Evolutionary conservation across 345 rosid species (phyloP), one percentile per base, ranked within the genome.

Genomic region (Balakata baccata): DNA sequence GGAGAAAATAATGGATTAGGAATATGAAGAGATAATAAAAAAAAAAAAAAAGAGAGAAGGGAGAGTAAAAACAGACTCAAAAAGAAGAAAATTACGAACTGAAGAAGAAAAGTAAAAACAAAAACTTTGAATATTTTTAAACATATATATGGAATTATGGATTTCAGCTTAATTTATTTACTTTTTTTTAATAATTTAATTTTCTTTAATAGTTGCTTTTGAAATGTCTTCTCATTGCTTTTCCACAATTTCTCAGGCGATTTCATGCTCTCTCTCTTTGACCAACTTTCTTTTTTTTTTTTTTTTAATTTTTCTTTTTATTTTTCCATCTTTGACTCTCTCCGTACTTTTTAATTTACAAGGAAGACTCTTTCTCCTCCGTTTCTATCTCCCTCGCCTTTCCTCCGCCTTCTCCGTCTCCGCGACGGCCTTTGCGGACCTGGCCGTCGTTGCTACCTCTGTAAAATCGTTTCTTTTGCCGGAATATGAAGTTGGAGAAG

Each of bases 321-420:
- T 66, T 78, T 72, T 69, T 68, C 69, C 63, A 12, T 69, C 81
- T 82, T 85, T 81, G 86, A 85, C 88, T 54, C 72, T 43, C 46
- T 53, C 75, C 72, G 74, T 72, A 47, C 74, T 79, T 73, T 75
- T 64, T 72, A 61, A 25, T 66, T 64, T 43, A 43, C 49, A 41
- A 41, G 29, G 1, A 18, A 64, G 29, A 39, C 67, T 64, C 67
- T 20, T 39, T 49, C 20, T 37, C 41, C 54, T 13, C 84, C 74
- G 77, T 62, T 72, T 75, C 83, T 72, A 83, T 74, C 79, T 81
- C 74, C 10, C 57, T 69, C 72, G 74, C 77, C 70, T 68, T 69
- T 50, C 73, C 71, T 60, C 69, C 73, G 54, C 76, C 53, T 43
- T 69, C 68, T 5, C 61, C 68, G 71, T 73, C 79, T 75, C 71